Base-by-base conservation (phyloP, 2,329 filamentous ascomycete genomes). In the Paramyrothecium roridum region DNA sequence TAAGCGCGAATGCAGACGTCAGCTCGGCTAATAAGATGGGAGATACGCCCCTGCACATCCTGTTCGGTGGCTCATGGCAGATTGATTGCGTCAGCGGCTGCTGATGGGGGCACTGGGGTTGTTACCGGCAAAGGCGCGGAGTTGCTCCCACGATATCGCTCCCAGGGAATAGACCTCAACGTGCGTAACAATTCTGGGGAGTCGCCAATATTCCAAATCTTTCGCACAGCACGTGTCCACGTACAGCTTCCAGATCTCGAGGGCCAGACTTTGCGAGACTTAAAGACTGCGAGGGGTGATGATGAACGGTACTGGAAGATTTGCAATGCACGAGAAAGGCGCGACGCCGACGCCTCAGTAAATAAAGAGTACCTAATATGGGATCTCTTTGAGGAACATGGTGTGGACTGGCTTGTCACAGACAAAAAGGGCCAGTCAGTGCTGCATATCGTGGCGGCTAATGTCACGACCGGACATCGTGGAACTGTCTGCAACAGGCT, bases 191-290 rank as follows among this genome's bases (percentile, higher is more conserved):
- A 50, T 4, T 10, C 26, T 11, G 50, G 51, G 26, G 54, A 55
- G 45, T 49, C 45, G 40, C 54, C 50, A 22, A n/a, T 52, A 16
- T 55, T 52, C 12, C 2, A 45, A 21, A 52, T 40, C 45, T 52
- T 55, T 20, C 23, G 54, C 46, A 16, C 19, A 16, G 46, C 8
- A 16, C 3, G n/a, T 7, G n/a, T 48, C 46, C 3, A 48, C 10
- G 46, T n/a, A n/a, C n/a, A n/a, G n/a, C n/a, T n/a, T n/a, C n/a
- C n/a, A n/a, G n/a, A n/a, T n/a, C n/a, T n/a, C n/a, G n/a, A n/a
- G n/a, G n/a, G n/a, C n/a, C n/a, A n/a, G n/a, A n/a, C n/a, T n/a
- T n/a, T n/a, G n/a, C n/a, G n/a, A n/a, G n/a, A n/a, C n/a, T n/a
- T n/a, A n/a, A n/a, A n/a, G n/a, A n/a, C n/a, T n/a, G n/a, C n/a